Evolutionary conservation across 176 grass and related monocot genomes (phyloP), one percentile per base, ranked within the genome.

Genomic region (Carex parvula): DNA sequence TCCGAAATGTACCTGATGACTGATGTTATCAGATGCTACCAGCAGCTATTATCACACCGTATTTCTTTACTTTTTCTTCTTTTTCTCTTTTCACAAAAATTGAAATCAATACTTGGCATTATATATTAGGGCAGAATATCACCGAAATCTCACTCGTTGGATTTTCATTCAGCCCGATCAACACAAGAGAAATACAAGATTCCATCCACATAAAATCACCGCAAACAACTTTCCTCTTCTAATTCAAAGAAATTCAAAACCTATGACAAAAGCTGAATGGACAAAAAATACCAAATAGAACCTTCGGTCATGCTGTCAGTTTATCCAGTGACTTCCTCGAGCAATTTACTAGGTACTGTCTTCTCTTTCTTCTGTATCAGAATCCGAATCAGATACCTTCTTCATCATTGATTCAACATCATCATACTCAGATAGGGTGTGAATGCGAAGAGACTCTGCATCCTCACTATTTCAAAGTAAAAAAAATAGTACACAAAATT

Each of bases 381-480:
- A 52, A 17, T 89, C 89, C 85, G 88, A 82, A 87, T 92, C 90
- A 64, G 88, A 83, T 0, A 85, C 52, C 97, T 96, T 99, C 90
- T 87, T 99, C 84, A 87, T 85, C 70, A 93, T 79, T 16, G 91
- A 95, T 80, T 99, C 88, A 9, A 99, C 87, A 70, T 95, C 93
- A 76, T 88, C 91, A 0, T 60, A 86, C 56, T 88, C 90, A 30
- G 93, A 95, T 33, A 92, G 83, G 59, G 87, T 90, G 24, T 88
- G 87, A 53, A 88, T 89, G 56, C 91, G 90, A 57, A 96, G 81
- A 70, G 88, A 91, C 10, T 99, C 88, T 76, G 91, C 97, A 74
- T 99, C 97, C 83, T 99, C 97, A 82, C 96, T 99, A 84, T 77
- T 82, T 74, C 60, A 30, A 83, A 79, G 32, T 54, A 70, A 22